Evolutionary conservation across 1,284 basidiomycete species (phyloP), one percentile per base, ranked within the genome.

Genomic region (Chalciporus sp.): DNA sequence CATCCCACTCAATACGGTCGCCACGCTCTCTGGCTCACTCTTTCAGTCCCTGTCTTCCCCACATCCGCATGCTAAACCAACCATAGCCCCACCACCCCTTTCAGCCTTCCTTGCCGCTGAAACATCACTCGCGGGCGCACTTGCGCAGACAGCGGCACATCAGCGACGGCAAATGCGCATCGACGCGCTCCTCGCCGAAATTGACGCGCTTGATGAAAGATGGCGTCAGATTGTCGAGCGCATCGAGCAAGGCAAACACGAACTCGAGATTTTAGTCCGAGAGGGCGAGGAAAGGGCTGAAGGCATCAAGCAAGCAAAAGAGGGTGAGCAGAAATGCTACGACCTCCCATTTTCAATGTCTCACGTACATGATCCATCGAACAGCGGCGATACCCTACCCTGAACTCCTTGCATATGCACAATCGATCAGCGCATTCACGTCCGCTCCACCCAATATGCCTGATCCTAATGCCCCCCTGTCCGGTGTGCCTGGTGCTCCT

Each of bases 401-500:
- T 3, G 88, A 91, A 65, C 75, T 92, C 16, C 77, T 92, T 53
- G 81, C 86, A 3, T 92, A 92, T 66, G 90, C 90, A 2, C 87
- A 91, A 64, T 88, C 85, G 58, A 75, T 92, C 46, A 89, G 88
- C 58, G 81, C 87, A 16, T 92, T 92, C 70, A 90, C 90, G 5
- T 91, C 90, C 37, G 90, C 90, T 10, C 90, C 90, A 7, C 89
- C 90, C 12, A 90, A 90, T 65, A 88, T 90, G 82, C 87, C 88
- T 28, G 87, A 91, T 45, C 66, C 57, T 6, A 65, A 67, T 31
- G 55, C 61, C 0, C 64, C 68, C 7, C 28, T 53, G 60, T 75
- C 82, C 47, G 74, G 75, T 26, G 63, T 82, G 46, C 86, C 86
- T 11, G 85, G 86, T 10, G 83, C 84, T 14, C 86, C 87, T 1